Evolutionary conservation across 257 asterid genomes (phyloP).

Genomic region (Lycium barbarum): DNA sequence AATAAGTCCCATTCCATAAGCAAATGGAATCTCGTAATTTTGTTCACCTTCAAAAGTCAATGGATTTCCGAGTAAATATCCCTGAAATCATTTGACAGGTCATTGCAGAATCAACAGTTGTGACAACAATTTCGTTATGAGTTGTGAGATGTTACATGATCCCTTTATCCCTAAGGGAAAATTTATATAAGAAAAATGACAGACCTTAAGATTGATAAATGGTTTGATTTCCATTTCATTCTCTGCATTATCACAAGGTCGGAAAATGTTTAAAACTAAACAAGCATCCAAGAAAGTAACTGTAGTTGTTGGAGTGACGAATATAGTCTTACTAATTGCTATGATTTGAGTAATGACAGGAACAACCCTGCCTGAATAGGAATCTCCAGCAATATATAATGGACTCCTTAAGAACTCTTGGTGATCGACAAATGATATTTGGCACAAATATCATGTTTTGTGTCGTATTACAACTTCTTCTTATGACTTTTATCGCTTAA

Average conservation of each 20-base stretch:
- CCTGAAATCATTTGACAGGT: conserved; percentile 29
- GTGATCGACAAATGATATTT: conserved; percentile 31
- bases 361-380: conserved; percentile 31
- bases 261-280: neutral
- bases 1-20: conserved; percentile 39
- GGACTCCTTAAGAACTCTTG: conserved; percentile 31
- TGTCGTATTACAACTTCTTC: too few species aligned
- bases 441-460: too few species aligned
- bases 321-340: conserved; percentile 31
- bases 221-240: conserved; percentile 34
- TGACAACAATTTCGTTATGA: neutral
- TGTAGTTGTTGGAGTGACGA: too few species aligned
- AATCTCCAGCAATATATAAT: conserved; percentile 38
- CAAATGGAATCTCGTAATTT: neutral
- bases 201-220: conserved; percentile 36
- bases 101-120: neutral
- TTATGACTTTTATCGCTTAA: too few species aligned
- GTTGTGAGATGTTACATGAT: too few species aligned
- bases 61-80: conserved; percentile 44
- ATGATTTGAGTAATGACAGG: conserved; percentile 36
- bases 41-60: conserved; percentile 18
- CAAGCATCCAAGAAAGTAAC: too few species aligned
- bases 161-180: neutral
- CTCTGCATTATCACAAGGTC: conserved; percentile 32
- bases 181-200: neutral